A percentile compares a stretch with the other conserved stretches of the same genome.
Conservation (phyloP, 2,329 filamentous ascomycete species). For the Xenosphaeropsis pyriputrescens region DNA sequence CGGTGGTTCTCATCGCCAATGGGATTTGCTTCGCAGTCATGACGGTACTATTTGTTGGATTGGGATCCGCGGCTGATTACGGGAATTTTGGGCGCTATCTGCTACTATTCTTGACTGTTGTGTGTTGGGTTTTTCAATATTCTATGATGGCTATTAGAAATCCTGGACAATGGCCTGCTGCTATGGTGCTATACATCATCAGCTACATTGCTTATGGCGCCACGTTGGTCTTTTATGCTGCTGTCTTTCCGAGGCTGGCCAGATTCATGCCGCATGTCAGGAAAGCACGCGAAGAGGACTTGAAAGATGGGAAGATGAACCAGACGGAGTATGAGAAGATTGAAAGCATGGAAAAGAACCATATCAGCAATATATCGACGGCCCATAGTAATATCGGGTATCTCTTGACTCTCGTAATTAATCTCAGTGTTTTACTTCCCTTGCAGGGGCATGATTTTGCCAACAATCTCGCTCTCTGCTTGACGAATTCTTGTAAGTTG, state of each 20-base stretch:
- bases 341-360: slow-evolving; percentile 24
- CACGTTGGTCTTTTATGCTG: slow-evolving; percentile 25
- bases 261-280: slow-evolving; percentile 24
- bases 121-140: slow-evolving; percentile 25
- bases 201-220: slow-evolving; percentile 24
- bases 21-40: slow-evolving; percentile 25
- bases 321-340: slow-evolving; percentile 23
- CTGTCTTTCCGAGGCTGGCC: slow-evolving; percentile 23
- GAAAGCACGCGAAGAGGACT: slow-evolving; percentile 24
- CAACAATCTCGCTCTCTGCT: slow-evolving; percentile 23
- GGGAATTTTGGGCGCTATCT: slow-evolving; percentile 25
- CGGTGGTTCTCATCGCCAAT: slow-evolving; percentile 24
- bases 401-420: slow-evolving; percentile 21
- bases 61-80: slow-evolving; percentile 26
- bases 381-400: slow-evolving; percentile 27
- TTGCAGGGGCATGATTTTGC: slow-evolving; percentile 20
- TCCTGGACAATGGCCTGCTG: slow-evolving; percentile 22
- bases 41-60: slow-evolving; percentile 24
- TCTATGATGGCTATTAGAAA: slow-evolving; percentile 22
- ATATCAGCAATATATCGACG: slow-evolving; percentile 26
- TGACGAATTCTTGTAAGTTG: slow-evolving; percentile 24
- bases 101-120: slow-evolving; percentile 21
- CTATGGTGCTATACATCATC: slow-evolving; percentile 24
- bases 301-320: slow-evolving; percentile 21
- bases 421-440: slow-evolving; percentile 23